These are phyloP conservation scores for Lasiodiplodia gonubiensis DNA, from an alignment of 2,329 filamentous ascomycete genomes.

Conservation along the genomic window DNA sequence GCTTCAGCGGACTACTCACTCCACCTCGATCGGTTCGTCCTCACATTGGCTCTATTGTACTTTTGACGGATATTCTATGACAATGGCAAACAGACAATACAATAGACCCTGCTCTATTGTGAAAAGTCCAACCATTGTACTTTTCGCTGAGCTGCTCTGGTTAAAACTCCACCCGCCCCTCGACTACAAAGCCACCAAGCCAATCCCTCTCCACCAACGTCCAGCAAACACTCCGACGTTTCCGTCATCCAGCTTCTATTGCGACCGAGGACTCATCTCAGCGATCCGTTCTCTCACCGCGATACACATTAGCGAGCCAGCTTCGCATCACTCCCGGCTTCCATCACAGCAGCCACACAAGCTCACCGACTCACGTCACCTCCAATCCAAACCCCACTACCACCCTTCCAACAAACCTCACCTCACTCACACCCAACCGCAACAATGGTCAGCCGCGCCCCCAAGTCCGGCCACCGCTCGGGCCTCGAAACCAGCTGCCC, in stretches of 20 bases:
- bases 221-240: too few species aligned
- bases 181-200: too few species aligned
- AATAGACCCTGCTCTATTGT: not conserved
- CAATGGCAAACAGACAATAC: not conserved
- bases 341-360: not conserved
- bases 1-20: not conserved
- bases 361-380: not conserved
- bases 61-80: not conserved
- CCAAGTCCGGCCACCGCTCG: not conserved
- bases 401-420: not conserved
- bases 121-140: too few species aligned
- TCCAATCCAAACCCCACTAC: not conserved
- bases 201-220: not conserved
- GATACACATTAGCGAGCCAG: not conserved
- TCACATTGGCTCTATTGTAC: not conserved
- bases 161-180: not conserved
- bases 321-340: not conserved
- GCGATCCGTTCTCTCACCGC: too few species aligned
- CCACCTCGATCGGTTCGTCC: not conserved
- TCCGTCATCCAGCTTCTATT: too few species aligned
- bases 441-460: not conserved
- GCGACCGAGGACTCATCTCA: too few species aligned
- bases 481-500: not conserved
- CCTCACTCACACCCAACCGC: not conserved
- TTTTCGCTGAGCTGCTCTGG: too few species aligned